Base-by-base conservation (phyloP, 2,329 filamentous ascomycete genomes). In the Emericellopsis atlantica region DNA sequence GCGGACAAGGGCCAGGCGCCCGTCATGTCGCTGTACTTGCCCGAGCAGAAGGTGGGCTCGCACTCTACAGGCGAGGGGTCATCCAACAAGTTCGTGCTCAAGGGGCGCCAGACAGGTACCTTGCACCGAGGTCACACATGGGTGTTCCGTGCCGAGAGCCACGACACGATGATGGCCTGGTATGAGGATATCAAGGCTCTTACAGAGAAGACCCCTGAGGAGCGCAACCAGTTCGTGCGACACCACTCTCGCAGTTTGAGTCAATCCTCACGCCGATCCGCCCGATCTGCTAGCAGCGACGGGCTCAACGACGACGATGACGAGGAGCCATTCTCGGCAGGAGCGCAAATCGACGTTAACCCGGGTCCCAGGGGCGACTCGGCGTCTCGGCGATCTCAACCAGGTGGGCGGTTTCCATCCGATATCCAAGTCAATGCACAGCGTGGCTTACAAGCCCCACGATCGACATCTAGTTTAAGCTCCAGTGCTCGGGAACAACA, bases 161-260 rank as follows among this genome's bases (percentile, higher is more conserved):
- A 94, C 59, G 90, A 96, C 51, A 95, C 89, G 12, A 95, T 96
- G 90, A 79, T 94, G 68, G 87, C 88, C 36, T 98, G 92, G 76
- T 96, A 88, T 58, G 83, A 92, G 41, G 90, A 95, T 53, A 90
- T 98, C 58, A 88, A 90, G 59, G 79, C 75, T 34, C 68, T 98
- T 46, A 95, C 86, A 5, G 88, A 94, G 42, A 89, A 84, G 61
- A 84, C 82, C 21, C 84, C 87, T 23, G 86, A 93, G 58, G 89
- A 94, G 55, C 82, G 89, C 33, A 85, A 78, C 58, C 85, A 84
- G 23, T 95, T 92, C 56, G 86, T 95, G 33, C 79, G 85, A 35
- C 79, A 78, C 45, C 88, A 94, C 55, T 79, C 82, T 32, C 76
- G 88, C 41, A 90, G 81, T 54, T 61, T 85, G 43, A 93, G 85